Percentiles rank a stretch among this genome's conserved stretches.
phyloP scores from a whole-genome alignment of 2,329 filamentous ascomycete genomes.

The Apiospora sp. region DNA sequence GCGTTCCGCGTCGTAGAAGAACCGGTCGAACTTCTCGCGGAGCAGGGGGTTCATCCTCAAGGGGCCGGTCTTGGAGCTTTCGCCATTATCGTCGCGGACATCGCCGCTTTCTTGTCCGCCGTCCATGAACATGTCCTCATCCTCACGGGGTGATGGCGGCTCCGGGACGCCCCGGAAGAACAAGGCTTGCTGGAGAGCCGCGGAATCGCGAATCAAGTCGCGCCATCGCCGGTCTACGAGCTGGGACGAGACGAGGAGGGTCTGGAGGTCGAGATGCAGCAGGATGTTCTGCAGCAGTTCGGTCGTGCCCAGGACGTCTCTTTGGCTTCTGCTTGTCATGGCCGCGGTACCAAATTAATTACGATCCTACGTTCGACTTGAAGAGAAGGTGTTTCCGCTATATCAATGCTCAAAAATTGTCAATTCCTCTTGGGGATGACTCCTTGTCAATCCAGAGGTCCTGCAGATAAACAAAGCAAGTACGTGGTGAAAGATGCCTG shows the following conservation, averaged over 20 bases:
- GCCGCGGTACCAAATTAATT: no score
- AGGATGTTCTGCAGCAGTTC: constrained; percentile 29
- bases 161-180: constrained; percentile 18
- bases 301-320: constrained; percentile 12
- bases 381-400: no score
- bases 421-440: no score
- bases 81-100: background rate
- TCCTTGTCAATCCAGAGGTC: no score
- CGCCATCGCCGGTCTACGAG: constrained; percentile 25
- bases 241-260: constrained; percentile 25
- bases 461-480: no score
- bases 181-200: constrained; percentile 24
- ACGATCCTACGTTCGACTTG: no score
- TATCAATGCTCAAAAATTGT: no score
- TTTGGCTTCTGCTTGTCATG: background rate
- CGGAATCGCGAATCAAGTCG: constrained; percentile 19
- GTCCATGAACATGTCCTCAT: no score
- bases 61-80: background rate
- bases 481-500: no score
- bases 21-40: background rate
- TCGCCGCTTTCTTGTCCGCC: background rate
- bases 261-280: constrained; percentile 25
- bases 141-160: background rate
- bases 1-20: background rate
- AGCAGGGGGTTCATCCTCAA: background rate